Percentiles rank a stretch among this genome's conserved stretches.
These are phyloP conservation scores for Tylopilus sp. DNA, from an alignment of 1,284 basidiomycete genomes.

Conservation along the genomic window DNA sequence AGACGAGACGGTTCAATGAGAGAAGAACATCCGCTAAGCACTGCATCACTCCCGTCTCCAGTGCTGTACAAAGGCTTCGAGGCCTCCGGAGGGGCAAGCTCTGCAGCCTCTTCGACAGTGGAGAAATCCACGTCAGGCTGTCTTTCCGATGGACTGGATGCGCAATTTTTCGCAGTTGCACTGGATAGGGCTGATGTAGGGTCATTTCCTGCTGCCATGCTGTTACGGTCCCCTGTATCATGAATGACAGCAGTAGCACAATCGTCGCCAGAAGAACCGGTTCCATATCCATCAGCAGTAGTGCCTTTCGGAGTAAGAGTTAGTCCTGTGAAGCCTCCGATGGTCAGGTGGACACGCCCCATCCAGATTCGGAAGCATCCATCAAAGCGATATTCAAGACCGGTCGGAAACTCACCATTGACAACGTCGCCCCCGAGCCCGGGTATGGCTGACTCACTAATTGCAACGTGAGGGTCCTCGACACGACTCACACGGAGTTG, in stretches of 20 bases:
- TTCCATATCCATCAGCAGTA: slow-evolving; percentile 22
- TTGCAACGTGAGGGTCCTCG: slow-evolving; percentile 38
- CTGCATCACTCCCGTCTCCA: slow-evolving; percentile 20
- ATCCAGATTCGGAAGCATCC: slow-evolving; percentile 28
- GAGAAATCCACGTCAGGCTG: slow-evolving; percentile 14
- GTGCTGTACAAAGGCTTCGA: slow-evolving; percentile 12
- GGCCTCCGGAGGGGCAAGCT: slow-evolving; percentile 5
- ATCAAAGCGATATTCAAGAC: slow-evolving; percentile 31
- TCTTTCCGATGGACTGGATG: slow-evolving; percentile 10
- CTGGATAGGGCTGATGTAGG: slow-evolving; percentile 13
- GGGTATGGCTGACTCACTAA: slow-evolving; percentile 35
- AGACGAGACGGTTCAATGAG: slow-evolving; percentile 24
- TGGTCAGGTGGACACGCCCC: slow-evolving; percentile 29
- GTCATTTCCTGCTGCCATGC: slow-evolving; percentile 9
- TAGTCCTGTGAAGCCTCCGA: slow-evolving; percentile 25
- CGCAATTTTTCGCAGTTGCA: slow-evolving; percentile 7
- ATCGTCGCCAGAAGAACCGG: slow-evolving; percentile 19
- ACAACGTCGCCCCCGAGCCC: slow-evolving; percentile 38
- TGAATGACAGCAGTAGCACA: slow-evolving; percentile 10
- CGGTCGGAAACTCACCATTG: slow-evolving; percentile 42
- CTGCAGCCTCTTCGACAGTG: slow-evolving; percentile 17
- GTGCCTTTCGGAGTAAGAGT: slow-evolving; percentile 28
- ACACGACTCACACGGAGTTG: slow-evolving; percentile 46
- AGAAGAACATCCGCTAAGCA: slow-evolving; percentile 30
- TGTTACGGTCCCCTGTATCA: slow-evolving; percentile 11